Evolutionary conservation across 768 basidiomycete genomes (phyloP), one percentile per base, ranked within the genome.

Genomic region (Pluteus cervinus): DNA sequence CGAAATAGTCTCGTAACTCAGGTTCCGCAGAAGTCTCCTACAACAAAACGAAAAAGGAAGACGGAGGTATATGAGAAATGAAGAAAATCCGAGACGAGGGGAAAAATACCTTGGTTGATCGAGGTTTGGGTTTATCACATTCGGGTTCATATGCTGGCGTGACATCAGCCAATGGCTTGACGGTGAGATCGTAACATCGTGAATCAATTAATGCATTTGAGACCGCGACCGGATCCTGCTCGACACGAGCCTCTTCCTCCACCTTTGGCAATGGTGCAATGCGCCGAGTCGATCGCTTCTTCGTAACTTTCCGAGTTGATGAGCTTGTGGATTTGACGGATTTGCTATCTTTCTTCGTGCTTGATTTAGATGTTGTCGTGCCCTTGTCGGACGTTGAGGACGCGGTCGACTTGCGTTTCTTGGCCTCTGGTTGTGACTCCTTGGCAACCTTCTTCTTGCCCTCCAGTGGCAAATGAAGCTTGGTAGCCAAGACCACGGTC

Each of bases 141-240:
- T 57, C 39, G 62, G 40, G 28, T 49, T 25, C 79, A 51, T 82
- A 86, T 0, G 86, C 86, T 43, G 72, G 65, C 28, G 69, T 81
- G 33, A 88, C 77, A 55, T 88, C 85, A 24, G 86, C 86, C 47
- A 88, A 58, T 29, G 86, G 86, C 50, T 73, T 64, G 46, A 88
- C 85, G 4, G 85, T 88, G 46, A 87, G 54, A 49, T 86, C 85
- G 51, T 86, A 85, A 60, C 85, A 86, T 34, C 73, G 73, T n/a
- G 85, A 75, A 49, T 86, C 77, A 36, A 81, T 76, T 28, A 66
- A 58, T 3, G 66, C 68, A 51, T 86, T 80, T 11, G 66, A 53
- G 24, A 69, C 43, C 12, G 53, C 56, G 11, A 35, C 23, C n/a
- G 23, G 39, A 28, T 24, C 15, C n/a, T 10, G 33, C 7, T 29